phyloP scores from a whole-genome alignment of 208 protist genomes.

The Crithidia fasciculata region DNA sequence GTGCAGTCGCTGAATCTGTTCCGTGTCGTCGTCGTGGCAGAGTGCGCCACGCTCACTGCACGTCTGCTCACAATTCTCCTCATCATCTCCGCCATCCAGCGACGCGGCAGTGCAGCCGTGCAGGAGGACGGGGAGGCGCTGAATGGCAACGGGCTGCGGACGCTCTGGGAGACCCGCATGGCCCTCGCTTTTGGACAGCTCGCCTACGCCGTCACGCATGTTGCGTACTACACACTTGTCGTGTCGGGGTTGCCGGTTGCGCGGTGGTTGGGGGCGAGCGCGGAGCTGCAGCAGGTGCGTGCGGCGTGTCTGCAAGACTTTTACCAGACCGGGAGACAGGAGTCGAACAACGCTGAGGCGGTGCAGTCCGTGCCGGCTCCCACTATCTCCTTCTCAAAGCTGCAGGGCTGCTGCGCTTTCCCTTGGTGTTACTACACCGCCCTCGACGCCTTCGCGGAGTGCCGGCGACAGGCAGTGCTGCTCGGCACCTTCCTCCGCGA shows the following conservation, averaged over 20 bases:
- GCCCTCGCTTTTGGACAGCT: slow-evolving; percentile 67
- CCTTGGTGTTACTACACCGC: slow-evolving; percentile 35
- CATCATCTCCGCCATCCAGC: slow-evolving; percentile 30
- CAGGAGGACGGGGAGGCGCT: slow-evolving; percentile 11
- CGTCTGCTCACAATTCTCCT: slow-evolving; percentile 55
- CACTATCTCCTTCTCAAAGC: not conserved
- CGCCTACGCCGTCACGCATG: slow-evolving; percentile 48
- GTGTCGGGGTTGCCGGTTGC: slow-evolving; percentile 30
- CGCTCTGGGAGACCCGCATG: slow-evolving; percentile 56
- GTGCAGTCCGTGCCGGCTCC: not conserved
- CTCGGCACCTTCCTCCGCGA: slow-evolving; percentile 75
- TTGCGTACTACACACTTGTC: slow-evolving; percentile 55
- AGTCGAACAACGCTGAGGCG: not conserved
- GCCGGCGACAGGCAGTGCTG: slow-evolving; percentile 34
- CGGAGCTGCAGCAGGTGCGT: slow-evolving; percentile 35
- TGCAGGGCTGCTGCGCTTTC: slow-evolving; percentile 22
- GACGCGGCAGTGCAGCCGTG: slow-evolving; percentile 3
- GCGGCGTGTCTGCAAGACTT: slow-evolving; percentile 21
- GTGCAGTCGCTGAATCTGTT: slow-evolving; percentile 71
- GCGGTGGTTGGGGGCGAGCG: slow-evolving; percentile 35
- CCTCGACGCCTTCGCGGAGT: not conserved
- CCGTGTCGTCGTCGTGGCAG: slow-evolving; percentile 64
- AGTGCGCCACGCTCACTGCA: slow-evolving; percentile 59
- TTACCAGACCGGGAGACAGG: not conserved
- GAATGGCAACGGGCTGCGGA: slow-evolving; percentile 23